A percentile compares a stretch with the other conserved stretches of the same genome.
These are phyloP conservation scores for Daucus carota DNA, from an alignment of 129 eudicot genomes.

Conservation along the genomic window DNA sequence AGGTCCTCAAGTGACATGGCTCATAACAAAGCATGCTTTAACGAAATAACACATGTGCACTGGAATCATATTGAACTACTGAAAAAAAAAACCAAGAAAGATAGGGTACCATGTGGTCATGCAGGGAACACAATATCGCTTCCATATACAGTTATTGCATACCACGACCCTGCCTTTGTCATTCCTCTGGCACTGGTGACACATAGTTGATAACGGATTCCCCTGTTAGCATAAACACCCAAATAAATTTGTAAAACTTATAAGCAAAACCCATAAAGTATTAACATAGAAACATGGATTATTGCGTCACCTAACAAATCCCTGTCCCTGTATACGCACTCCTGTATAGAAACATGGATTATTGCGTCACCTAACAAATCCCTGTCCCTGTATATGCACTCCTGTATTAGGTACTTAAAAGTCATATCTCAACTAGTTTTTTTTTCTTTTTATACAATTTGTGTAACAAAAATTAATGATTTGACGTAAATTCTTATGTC, in stretches of 20 bases:
- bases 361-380: too few species aligned
- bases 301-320: too few species aligned
- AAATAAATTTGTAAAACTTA: background rate
- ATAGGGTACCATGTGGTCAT: conserved; percentile 40
- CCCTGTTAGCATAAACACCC: conserved; percentile 27
- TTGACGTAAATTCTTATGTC: too few species aligned
- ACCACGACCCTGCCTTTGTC: conserved; percentile 71
- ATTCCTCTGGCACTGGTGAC: conserved; percentile 92
- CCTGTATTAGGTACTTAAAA: too few species aligned
- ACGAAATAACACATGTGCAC: background rate
- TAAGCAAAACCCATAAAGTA: background rate
- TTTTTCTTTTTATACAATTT: too few species aligned
- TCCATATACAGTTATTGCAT: conserved; percentile 39
- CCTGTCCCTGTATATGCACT: too few species aligned
- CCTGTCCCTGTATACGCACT: too few species aligned
- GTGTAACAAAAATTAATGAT: too few species aligned
- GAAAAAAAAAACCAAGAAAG: background rate
- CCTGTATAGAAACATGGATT: too few species aligned
- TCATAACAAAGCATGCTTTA: background rate
- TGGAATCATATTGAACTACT: background rate
- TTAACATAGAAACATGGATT: too few species aligned
- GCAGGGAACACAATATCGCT: conserved; percentile 69
- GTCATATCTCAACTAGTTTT: too few species aligned
- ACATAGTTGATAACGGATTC: conserved; percentile 26
- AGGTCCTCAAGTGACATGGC: too few species aligned